A percentile compares a stretch with the other conserved stretches of the same genome.
phyloP scores from a whole-genome alignment of 2,329 filamentous ascomycete genomes.

The Monosporascus ibericus region DNA sequence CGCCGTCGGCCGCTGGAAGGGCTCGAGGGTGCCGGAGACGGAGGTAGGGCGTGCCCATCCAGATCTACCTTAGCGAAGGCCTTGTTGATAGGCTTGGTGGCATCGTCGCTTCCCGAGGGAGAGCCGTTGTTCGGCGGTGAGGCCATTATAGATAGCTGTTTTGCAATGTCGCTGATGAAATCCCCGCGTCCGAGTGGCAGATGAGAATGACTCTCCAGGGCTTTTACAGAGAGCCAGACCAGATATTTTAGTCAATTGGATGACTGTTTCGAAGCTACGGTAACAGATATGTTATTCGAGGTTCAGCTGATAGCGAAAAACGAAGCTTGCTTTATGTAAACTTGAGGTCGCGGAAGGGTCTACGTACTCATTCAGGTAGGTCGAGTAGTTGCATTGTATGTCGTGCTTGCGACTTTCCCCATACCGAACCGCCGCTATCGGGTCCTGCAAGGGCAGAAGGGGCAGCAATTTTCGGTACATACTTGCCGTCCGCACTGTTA shows the following conservation, averaged over 20 bases:
- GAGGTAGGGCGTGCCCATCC: slow-evolving; percentile 78
- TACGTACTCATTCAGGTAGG: no score
- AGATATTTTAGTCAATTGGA: background rate
- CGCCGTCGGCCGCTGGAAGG: slow-evolving; percentile 73
- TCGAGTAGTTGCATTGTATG: background rate
- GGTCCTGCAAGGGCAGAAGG: background rate
- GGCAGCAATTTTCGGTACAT: background rate
- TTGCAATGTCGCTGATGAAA: slow-evolving; percentile 1
- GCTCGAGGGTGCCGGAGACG: slow-evolving; percentile 88
- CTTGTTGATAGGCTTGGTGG: slow-evolving; percentile 41
- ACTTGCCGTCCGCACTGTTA: background rate
- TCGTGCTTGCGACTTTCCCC: background rate
- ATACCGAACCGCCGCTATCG: background rate
- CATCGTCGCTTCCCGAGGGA: slow-evolving; percentile 25
- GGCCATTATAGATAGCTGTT: slow-evolving; percentile 12
- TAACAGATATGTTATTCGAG: background rate
- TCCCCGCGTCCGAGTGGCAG: background rate
- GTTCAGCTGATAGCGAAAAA: background rate
- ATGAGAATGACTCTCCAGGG: background rate
- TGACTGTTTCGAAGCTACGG: background rate
- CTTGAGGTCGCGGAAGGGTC: no score
- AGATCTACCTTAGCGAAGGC: slow-evolving; percentile 61
- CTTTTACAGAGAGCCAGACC: background rate
- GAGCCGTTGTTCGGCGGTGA: slow-evolving; percentile 21
- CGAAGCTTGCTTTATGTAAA: no score